Conservation (phyloP, 257 asterid genomes). For the Osmanthus fragrans region DNA sequence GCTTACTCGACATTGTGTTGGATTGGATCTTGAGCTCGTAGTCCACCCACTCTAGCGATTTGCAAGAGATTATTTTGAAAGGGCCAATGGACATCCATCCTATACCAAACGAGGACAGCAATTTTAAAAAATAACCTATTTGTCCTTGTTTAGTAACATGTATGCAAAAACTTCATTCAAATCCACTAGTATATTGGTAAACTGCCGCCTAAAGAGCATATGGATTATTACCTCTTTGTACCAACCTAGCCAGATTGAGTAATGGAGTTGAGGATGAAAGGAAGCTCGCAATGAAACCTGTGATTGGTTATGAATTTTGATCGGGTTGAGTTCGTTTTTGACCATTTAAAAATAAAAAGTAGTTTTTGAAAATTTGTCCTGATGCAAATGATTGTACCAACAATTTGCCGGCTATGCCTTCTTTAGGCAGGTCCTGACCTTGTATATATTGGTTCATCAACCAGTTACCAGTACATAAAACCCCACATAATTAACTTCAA, state of each 20-base stretch:
- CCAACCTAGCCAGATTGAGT: background rate
- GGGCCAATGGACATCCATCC: background rate
- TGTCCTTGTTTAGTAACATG: constrained; percentile 2
- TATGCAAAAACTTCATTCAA: constrained; percentile 4
- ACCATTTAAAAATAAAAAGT: background rate
- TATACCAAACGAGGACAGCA: background rate
- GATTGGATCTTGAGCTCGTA: background rate
- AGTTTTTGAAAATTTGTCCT: background rate
- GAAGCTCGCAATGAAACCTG: background rate
- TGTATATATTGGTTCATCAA: constrained; percentile 16
- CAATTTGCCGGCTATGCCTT: constrained; percentile 15
- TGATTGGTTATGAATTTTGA: background rate
- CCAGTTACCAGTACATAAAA: background rate
- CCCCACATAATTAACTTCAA: background rate
- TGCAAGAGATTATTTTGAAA: background rate
- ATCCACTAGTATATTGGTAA: constrained; percentile 5
- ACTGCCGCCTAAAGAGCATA: constrained; percentile 22
- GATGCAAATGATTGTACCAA: background rate
- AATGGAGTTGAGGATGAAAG: background rate
- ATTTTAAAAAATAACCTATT: background rate
- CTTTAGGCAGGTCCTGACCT: background rate
- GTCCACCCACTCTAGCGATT: background rate
- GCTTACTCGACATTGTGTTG: background rate
- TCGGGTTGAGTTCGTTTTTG: background rate
- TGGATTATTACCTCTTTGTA: background rate